Evolutionary conservation across 169 alveolate species (phyloP).

Genomic region (Plasmodium vinckei): DNA sequence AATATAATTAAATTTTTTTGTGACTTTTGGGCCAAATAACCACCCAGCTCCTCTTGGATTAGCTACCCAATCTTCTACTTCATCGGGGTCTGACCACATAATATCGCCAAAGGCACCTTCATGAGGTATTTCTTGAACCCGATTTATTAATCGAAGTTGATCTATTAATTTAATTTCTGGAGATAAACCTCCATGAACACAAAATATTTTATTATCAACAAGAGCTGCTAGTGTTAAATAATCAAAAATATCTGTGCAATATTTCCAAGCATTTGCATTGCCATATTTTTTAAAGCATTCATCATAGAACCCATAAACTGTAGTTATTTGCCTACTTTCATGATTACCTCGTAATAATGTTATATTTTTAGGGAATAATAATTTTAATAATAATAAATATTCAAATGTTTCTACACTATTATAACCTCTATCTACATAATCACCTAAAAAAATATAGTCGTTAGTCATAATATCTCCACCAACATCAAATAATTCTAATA

Average conservation of each 20-base stretch:
- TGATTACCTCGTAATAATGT: slow-evolving; percentile 99
- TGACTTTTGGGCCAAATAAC: slow-evolving; percentile 98
- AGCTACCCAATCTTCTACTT: slow-evolving; percentile 98
- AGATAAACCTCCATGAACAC: slow-evolving; percentile 99
- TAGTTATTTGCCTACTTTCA: slow-evolving; percentile 97
- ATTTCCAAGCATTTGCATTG: slow-evolving; percentile 98
- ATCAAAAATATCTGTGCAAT: slow-evolving; percentile 98
- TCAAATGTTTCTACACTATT: slow-evolving; percentile 99
- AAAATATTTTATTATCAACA: slow-evolving; percentile 95
- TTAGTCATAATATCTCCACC: slow-evolving; percentile 91
- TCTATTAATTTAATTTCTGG: slow-evolving; percentile 95
- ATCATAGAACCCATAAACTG: slow-evolving; percentile 99
- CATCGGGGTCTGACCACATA: slow-evolving; percentile 99
- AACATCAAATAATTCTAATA: slow-evolving; percentile 93
- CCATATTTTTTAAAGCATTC: slow-evolving; percentile 99
- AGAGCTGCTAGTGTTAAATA: slow-evolving; percentile 97
- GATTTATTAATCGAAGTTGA: slow-evolving; percentile 94
- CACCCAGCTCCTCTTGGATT: slow-evolving; percentile 99
- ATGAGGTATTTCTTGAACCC: slow-evolving; percentile 99
- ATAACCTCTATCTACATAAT: slow-evolving; percentile 99
- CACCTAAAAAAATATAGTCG: slow-evolving; percentile 98
- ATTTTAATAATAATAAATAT: slow-evolving; percentile 96
- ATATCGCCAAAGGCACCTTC: slow-evolving; percentile 99
- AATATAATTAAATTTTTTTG: slow-evolving; percentile 94
- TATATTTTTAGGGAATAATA: slow-evolving; percentile 96